These are phyloP conservation scores for Macrophomina phaseolina DNA, from an alignment of 2,329 filamentous ascomycete species.

Conservation along the genomic window DNA sequence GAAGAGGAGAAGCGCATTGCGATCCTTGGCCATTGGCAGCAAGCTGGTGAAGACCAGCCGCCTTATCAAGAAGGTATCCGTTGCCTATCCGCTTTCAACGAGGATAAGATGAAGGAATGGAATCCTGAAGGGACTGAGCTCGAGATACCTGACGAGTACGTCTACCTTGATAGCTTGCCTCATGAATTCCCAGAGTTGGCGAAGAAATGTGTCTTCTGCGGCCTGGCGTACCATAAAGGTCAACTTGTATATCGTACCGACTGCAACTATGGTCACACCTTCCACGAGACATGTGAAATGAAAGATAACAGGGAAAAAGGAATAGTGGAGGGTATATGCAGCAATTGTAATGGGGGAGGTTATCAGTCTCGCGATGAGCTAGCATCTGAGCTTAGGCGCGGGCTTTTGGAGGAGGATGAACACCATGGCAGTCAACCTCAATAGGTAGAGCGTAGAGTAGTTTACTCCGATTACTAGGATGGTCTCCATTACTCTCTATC, in stretches of 20 bases:
- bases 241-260: not conserved
- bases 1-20: not conserved
- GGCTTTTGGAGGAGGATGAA: too few species aligned
- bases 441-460: too few species aligned
- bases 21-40: not conserved
- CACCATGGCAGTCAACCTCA: too few species aligned
- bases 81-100: too few species aligned
- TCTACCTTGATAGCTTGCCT: not conserved
- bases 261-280: not conserved
- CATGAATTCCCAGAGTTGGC: not conserved
- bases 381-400: not conserved
- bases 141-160: not conserved
- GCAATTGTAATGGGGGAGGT: not conserved
- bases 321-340: not conserved
- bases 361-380: not conserved
- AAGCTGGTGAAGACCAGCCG: not conserved
- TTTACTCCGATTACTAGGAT: too few species aligned
- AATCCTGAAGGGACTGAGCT: not conserved
- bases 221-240: not conserved
- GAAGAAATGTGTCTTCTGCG: not conserved
- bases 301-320: not conserved
- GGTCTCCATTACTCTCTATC: too few species aligned
- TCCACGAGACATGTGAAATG: not conserved
- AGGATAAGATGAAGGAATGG: not conserved
- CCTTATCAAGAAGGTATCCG: not conserved